phyloP scores from a whole-genome alignment of 345 rosid genomes.

The Arabidopsis suecica region DNA sequence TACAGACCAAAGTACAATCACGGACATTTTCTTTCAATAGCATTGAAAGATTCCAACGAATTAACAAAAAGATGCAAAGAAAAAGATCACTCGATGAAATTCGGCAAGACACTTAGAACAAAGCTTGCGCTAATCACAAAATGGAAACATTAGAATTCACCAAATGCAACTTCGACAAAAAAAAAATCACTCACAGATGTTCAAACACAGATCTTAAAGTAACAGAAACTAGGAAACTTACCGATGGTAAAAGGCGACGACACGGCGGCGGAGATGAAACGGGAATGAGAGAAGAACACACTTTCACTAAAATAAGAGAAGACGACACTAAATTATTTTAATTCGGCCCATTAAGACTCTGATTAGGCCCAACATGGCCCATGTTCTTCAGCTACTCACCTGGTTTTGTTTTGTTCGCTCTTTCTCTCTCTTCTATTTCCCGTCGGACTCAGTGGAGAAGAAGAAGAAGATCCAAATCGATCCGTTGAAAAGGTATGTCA shows the following conservation, averaged over 20 bases:
- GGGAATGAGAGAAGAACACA: conserved; percentile 3
- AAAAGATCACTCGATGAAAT: conserved; percentile 21
- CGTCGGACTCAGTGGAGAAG: conserved; percentile 21
- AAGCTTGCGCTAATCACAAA: neutral
- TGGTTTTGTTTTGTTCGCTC: conserved; percentile 9
- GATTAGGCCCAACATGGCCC: conserved; percentile 27
- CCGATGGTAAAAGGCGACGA: conserved; percentile 7
- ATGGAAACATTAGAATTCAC: neutral
- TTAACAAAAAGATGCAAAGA: neutral
- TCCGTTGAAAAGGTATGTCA: conserved; percentile 41
- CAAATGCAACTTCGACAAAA: neutral
- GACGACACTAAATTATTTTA: neutral
- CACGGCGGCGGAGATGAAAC: conserved; percentile 17
- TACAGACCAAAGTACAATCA: neutral
- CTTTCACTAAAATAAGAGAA: neutral
- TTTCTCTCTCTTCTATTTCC: neutral
- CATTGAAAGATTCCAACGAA: neutral
- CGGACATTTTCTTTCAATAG: neutral
- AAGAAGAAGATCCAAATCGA: conserved; percentile 39
- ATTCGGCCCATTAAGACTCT: conserved; percentile 8
- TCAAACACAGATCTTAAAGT: neutral
- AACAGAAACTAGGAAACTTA: neutral
- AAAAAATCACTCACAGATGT: neutral
- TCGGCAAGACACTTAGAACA: neutral
- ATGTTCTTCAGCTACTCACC: conserved; percentile 32